These are phyloP conservation scores for Candida montana DNA, from an alignment of 805 yeast species.

Conservation along the genomic window DNA sequence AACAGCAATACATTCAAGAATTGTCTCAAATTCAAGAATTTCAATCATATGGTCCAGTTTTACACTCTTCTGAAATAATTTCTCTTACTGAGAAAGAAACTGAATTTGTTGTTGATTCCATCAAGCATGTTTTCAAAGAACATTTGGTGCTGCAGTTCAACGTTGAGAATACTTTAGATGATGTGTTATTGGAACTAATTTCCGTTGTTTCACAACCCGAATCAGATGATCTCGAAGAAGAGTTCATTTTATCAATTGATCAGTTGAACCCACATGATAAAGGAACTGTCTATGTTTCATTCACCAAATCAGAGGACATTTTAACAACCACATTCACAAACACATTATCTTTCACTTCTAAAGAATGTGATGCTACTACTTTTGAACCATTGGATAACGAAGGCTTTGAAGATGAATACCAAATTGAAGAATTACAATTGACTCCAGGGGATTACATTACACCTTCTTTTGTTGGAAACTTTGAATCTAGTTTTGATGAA, in stretches of 20 bases:
- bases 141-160: constrained; percentile 77
- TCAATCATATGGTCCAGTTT: constrained; percentile 63
- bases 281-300: constrained; percentile 76
- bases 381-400: constrained; percentile 60
- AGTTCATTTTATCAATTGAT: constrained; percentile 69
- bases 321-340: constrained; percentile 53
- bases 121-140: constrained; percentile 75
- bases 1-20: constrained; percentile 66
- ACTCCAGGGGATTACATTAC: constrained; percentile 75
- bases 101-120: constrained; percentile 81
- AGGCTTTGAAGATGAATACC: constrained; percentile 92
- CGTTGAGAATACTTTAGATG: constrained; percentile 78
- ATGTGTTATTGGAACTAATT: constrained; percentile 71
- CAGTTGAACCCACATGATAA: constrained; percentile 64
- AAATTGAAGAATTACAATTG: constrained; percentile 72
- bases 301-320: constrained; percentile 50
- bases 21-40: constrained; percentile 70
- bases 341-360: constrained; percentile 66
- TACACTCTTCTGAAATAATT: constrained; percentile 60
- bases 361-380: constrained; percentile 73
- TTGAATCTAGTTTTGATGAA: constrained; percentile 69
- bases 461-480: constrained; percentile 75
- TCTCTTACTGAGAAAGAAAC: constrained; percentile 88
- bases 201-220: constrained; percentile 62
- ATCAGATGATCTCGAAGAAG: constrained; percentile 47